Conservation (phyloP, 306 rosid species). For the Cucurbita maxima region DNA sequence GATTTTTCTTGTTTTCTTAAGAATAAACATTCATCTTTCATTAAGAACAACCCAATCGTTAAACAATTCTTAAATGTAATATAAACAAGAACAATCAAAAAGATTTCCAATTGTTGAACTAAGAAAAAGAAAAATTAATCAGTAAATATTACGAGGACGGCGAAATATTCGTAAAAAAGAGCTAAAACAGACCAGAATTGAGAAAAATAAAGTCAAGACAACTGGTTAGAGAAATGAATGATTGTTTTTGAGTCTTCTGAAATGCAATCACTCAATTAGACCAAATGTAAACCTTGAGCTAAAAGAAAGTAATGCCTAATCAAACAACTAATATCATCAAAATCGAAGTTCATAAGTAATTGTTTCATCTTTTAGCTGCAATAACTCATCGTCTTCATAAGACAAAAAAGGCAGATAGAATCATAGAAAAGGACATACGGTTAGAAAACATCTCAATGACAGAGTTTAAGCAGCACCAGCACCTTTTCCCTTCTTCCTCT, state of each 20-base stretch:
- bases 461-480: not conserved
- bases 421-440: not conserved
- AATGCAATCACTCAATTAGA: not conserved
- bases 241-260: not conserved
- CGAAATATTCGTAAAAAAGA: no score
- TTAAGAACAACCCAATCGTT: no score
- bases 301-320: not conserved
- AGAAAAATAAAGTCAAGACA: no score
- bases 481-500: conserved; percentile 5
- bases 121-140: no score
- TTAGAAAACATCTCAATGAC: not conserved
- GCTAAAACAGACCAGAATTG: no score
- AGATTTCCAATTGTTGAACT: no score
- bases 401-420: not conserved
- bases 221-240: not conserved
- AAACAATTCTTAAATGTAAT: no score
- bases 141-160: no score
- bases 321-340: not conserved
- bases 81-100: no score
- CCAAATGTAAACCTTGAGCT: not conserved
- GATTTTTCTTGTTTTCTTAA: no score
- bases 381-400: not conserved
- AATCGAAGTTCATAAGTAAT: not conserved
- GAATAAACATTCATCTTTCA: no score
- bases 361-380: not conserved